Base-by-base conservation (phyloP, 2,329 filamentous ascomycete genomes). In the Sclerotinia sclerotiorum region DNA sequence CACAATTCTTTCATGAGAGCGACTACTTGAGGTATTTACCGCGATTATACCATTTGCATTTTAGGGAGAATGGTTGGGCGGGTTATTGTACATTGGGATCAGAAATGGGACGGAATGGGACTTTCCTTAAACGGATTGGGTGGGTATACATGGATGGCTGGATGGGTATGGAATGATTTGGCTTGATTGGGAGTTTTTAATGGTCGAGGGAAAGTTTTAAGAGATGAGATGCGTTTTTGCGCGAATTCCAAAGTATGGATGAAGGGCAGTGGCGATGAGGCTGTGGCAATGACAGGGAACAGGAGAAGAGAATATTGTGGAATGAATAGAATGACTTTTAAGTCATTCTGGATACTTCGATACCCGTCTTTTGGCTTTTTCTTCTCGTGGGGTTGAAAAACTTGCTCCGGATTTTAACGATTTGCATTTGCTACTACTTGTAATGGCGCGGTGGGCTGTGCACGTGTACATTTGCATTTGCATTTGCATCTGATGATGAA, bases 271-370 rank as follows among this genome's bases (percentile, higher is more conserved):
- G 44, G 29, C 17, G 39, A 46, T 24, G 58, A 61, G 44, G 7
- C 48, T 35, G 58, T 61, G 42, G 58, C 46, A 49, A 51, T 39
- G 15, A 13, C 48, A 42, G 24, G 19, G 24, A n/a, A 42, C 39
- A 64, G 32, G 24, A 54, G 48, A 35, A 64, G 48, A 64, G 32
- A n/a, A 35, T 19, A 35, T 27, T 42, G 32, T 64, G 61, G 61
- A 42, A 39, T 39, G 32, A 39, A 42, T 63, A 10, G 48, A 29
- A 54, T 64, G 32, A 42, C 61, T 64, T 13, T 54, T 29, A 64
- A 48, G 61, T 64, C 19, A 32, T 64, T 62, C 58, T 62, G 44
- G 58, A 62, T 49, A 62, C 44, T 62, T 62, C 44, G 21, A 62
- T 49, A 21, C 27, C 32, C 42, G 48, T 61, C 5, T 57, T 19